These are phyloP conservation scores for Fusarium metavorans DNA, from an alignment of 2,329 filamentous ascomycete species.

Conservation along the genomic window DNA sequence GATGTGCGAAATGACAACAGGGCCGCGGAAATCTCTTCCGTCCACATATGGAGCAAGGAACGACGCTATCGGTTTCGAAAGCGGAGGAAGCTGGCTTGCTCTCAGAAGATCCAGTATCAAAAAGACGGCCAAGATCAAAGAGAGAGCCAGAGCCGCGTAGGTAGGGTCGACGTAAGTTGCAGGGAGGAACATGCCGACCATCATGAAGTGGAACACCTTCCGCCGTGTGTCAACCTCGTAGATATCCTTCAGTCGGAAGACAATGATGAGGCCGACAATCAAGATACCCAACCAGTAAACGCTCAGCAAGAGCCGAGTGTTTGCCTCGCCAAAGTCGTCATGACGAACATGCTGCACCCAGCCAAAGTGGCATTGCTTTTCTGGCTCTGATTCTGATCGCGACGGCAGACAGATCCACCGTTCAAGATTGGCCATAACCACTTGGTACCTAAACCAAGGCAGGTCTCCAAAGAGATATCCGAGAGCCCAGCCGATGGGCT, in stretches of 20 bases:
- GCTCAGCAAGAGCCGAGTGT: conserved; percentile 81
- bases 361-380: conserved; percentile 62
- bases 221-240: conserved; percentile 95
- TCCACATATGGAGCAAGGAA: conserved; percentile 97
- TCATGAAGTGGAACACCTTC: conserved; percentile 98
- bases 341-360: conserved; percentile 76
- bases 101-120: conserved; percentile 89
- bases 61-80: conserved; percentile 85
- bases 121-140: conserved; percentile 84
- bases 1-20: conserved; percentile 95
- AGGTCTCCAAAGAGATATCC: conserved; percentile 90
- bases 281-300: conserved; percentile 81
- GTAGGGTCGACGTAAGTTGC: conserved; percentile 87
- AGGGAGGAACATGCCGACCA: conserved; percentile 95
- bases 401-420: conserved; percentile 80
- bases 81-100: conserved; percentile 89
- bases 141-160: conserved; percentile 84
- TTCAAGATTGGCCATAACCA: conserved; percentile 76
- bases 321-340: conserved; percentile 77
- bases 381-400: conserved; percentile 45
- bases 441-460: conserved; percentile 76
- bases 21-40: conserved; percentile 89
- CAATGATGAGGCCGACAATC: conserved; percentile 76
- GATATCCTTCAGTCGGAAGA: conserved; percentile 78
- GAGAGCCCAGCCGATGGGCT: conserved; percentile 93